Evolutionary conservation across 2,329 filamentous ascomycete genomes (phyloP), one percentile per base, ranked within the genome.

Genomic region (Metarhizium anisopliae): DNA sequence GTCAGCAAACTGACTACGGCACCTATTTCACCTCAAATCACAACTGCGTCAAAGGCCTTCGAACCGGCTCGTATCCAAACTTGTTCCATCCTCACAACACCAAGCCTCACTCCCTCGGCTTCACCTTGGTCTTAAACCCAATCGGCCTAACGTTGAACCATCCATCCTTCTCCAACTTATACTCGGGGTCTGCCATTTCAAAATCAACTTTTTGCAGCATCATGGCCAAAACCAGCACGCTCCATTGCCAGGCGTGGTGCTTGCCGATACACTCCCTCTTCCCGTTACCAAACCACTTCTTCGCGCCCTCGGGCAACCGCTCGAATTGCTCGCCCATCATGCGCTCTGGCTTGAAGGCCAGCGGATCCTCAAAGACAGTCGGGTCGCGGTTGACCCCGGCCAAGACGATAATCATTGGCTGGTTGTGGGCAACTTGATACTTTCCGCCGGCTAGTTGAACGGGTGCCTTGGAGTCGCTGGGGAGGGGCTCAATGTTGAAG

Each of bases 121-220:
- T 75, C 10, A 75, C 72, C 64, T 66, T 74, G 51, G 75, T 73
- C 20, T 65, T 61, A 47, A 81, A 76, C 14, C 69, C 72, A 47
- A 77, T 64, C 0, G 79, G 80, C 59, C 77, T 66, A 4, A 79
- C 62, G 52, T 79, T 80, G 59, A 82, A 82, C 73, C 79, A 74
- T 14, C 80, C 73, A 60, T 83, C 70, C 66, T 75, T 68, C 55
- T 70, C 68, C 54, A 77, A 54, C 61, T 70, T 60, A 51, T 77
- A 79, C 0, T 55, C 61, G 3, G 67, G 62, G 50, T 77, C 69
- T 14, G 59, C 73, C 58, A 70, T 62, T 62, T 75, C 74, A 58
- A 80, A 77, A 51, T 79, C 75, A 1, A 79, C 57, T 52, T 74
- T 71, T 55, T 64, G 64, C 54, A 80, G 68, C 60, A 80, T 60